Evolutionary conservation across 1,284 basidiomycete species (phyloP).

Genomic region (Afroboletus lepidellus): DNA sequence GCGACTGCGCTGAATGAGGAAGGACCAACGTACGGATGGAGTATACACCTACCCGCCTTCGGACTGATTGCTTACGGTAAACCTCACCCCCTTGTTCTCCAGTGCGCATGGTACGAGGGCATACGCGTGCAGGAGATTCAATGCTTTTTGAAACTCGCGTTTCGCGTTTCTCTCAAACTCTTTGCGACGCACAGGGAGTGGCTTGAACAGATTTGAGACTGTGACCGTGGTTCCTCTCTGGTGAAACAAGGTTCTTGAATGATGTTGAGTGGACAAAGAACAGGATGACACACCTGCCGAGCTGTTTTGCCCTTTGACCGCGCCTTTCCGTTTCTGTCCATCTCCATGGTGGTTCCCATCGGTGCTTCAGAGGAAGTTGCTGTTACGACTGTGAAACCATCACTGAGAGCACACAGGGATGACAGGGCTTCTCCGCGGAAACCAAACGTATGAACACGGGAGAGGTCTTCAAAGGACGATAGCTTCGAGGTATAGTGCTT

Average conservation of each 20-base stretch:
- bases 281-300: conserved; percentile 58
- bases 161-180: conserved; percentile 90
- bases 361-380: conserved; percentile 70
- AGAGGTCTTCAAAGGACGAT: conserved; percentile 72
- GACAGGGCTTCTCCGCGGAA: conserved; percentile 96
- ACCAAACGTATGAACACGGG: conserved; percentile 82
- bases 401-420: conserved; percentile 85
- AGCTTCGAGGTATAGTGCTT: conserved; percentile 97
- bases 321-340: conserved; percentile 65
- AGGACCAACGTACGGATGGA: neutral
- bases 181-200: conserved; percentile 88
- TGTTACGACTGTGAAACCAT: conserved; percentile 70
- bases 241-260: neutral
- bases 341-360: conserved; percentile 74
- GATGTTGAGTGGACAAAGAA: neutral
- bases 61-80: conserved; percentile 74
- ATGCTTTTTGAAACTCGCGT: conserved; percentile 86
- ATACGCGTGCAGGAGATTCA: conserved; percentile 84
- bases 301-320: conserved; percentile 59
- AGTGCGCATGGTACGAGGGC: conserved; percentile 78
- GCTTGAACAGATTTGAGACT: conserved; percentile 73
- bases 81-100: conserved; percentile 61
- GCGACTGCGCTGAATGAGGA: conserved; percentile 45
- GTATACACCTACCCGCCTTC: conserved; percentile 65
- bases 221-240: conserved; percentile 88